These are phyloP conservation scores for Poteriospumella lacustris DNA, from an alignment of 108 stramenopile species.

Conservation along the genomic window DNA sequence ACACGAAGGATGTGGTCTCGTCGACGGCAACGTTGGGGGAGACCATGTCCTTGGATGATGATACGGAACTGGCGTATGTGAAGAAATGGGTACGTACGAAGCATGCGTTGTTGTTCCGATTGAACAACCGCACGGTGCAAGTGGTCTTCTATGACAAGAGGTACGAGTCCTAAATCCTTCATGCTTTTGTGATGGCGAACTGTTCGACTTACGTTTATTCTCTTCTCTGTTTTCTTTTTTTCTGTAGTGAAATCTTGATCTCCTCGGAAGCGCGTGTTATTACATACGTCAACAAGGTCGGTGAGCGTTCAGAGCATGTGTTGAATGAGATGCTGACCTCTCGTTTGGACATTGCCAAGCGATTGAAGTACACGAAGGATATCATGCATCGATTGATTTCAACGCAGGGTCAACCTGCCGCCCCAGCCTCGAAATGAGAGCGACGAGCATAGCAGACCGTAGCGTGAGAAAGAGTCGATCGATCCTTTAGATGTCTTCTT, in stretches of 20 bases:
- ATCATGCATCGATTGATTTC: constrained; percentile 70
- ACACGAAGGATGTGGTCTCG: neutral
- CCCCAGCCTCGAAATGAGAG: no score
- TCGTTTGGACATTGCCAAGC: constrained; percentile 69
- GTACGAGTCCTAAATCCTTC: constrained; percentile 37
- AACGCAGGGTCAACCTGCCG: no score
- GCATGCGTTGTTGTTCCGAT: constrained; percentile 90
- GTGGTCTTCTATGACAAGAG: constrained; percentile 23
- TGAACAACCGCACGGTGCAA: constrained; percentile 91
- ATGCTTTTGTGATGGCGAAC: neutral
- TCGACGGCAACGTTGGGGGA: neutral
- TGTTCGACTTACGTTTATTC: neutral
- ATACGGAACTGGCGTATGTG: constrained; percentile 65
- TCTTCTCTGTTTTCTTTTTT: constrained; percentile 64
- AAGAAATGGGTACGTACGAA: constrained; percentile 96
- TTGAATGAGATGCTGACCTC: constrained; percentile 64
- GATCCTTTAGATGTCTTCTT: no score
- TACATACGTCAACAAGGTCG: constrained; percentile 77
- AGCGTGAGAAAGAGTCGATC: no score
- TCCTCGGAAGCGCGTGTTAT: constrained; percentile 71
- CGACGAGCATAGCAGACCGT: no score
- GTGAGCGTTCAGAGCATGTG: constrained; percentile 61
- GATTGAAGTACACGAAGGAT: constrained; percentile 84
- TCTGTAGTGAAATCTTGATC: constrained; percentile 80
- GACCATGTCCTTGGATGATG: neutral